Evolutionary conservation across 2,329 filamentous ascomycete genomes (phyloP), one percentile per base, ranked within the genome.

Genomic region (Fusarium floridanum): DNA sequence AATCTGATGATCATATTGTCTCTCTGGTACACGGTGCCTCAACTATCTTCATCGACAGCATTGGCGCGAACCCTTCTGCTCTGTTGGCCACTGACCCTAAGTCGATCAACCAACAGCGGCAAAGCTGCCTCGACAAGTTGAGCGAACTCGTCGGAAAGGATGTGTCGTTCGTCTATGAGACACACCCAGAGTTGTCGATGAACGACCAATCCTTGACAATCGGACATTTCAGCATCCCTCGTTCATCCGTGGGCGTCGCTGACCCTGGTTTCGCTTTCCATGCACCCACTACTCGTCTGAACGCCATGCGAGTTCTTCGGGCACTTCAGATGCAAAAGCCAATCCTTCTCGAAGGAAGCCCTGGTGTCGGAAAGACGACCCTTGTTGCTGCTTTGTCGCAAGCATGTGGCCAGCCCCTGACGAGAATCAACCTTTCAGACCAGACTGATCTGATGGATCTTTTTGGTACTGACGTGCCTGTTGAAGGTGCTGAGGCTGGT

Each of bases 401-500:
- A 76, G 91, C 92, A 5, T 93, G 94, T 73, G 95, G 95, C 6
- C 92, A 92, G 71, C 93, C 94, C 9, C 85, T 99, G 72, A 98
- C 95, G 1, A 90, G 97, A 77, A 98, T 99, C 83, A 99, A 99
- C 80, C 87, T 99, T 69, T 98, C 97, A 0, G 97, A 99, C 77
- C 97, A 99, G 84, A 99, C 97, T 0, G 97, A 99, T 82, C 86
- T 99, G 60, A 98, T 98, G 89, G 97, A 99, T 81, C 86, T 99
- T 1, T 99, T 99, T 81, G 97, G 97, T 68, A 98, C 96, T 0
- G 97, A 99, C 84, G 95, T 98, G 9, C 97, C 97, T 0, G 92
- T 98, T 5, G 97, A 98, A 83, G 95, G 95, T n/a, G 95, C 93
- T 1, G 91, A 94, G 78, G 93, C 95, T 9, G 97, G 97, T 1